Conservation (phyloP, 2,329 filamentous ascomycete species). For the Colletotrichum noveboracense region DNA sequence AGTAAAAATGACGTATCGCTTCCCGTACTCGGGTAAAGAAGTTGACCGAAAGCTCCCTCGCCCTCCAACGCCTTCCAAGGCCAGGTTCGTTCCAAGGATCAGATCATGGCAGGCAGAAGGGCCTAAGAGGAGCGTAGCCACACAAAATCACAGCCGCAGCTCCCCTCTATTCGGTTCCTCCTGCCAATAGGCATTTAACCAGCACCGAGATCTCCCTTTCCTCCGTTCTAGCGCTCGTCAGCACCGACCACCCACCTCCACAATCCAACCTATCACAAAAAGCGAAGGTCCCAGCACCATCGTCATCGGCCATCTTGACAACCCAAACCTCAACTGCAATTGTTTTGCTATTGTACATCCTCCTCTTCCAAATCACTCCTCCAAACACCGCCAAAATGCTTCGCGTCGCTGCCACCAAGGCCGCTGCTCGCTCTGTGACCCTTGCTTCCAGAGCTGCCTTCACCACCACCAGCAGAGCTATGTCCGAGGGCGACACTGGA, state of each 20-base stretch:
- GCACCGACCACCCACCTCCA: constrained; percentile 8
- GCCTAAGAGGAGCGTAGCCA: neutral
- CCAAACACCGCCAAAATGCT: constrained; percentile 59
- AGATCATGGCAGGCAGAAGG: constrained; percentile 8
- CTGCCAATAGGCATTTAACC: neutral
- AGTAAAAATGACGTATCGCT: constrained; percentile 9
- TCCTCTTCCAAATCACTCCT: constrained; percentile 1
- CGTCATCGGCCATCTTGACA: constrained; percentile 14
- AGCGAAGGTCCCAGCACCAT: constrained; percentile 1
- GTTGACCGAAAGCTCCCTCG: neutral
- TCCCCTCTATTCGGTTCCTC: neutral
- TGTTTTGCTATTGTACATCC: constrained; percentile 8
- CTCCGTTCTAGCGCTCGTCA: neutral
- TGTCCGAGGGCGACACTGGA: constrained; percentile 75
- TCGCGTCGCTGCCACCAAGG: constrained; percentile 66
- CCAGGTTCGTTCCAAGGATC: constrained; percentile 6
- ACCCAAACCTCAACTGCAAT: neutral
- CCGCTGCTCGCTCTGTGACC: constrained; percentile 58
- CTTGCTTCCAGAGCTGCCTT: constrained; percentile 60
- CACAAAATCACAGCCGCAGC: neutral
- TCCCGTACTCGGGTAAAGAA: constrained; percentile 6
- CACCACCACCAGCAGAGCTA: constrained; percentile 65
- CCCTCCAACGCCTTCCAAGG: neutral
- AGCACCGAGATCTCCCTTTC: neutral
- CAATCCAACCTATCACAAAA: constrained; percentile 21